These are phyloP conservation scores for Populus tomentosa DNA, from an alignment of 441 rosid species.

Conservation along the genomic window DNA sequence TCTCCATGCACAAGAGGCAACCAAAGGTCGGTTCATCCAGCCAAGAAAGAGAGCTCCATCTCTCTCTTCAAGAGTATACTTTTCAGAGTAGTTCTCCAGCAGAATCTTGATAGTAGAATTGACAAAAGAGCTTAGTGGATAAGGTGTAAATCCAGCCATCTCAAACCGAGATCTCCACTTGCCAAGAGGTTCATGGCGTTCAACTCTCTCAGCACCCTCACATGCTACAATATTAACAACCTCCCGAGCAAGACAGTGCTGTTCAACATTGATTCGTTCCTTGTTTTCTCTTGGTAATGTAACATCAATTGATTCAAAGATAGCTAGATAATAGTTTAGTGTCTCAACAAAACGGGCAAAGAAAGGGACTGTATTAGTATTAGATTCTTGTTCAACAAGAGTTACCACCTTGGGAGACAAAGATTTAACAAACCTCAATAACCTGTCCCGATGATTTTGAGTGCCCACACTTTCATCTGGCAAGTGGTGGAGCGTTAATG, in stretches of 20 bases:
- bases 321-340: constrained; percentile 58
- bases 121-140: constrained; percentile 62
- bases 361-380: constrained; percentile 81
- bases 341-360: constrained; percentile 62
- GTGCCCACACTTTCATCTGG: constrained; percentile 86
- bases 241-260: constrained; percentile 94
- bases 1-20: constrained; percentile 84
- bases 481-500: constrained; percentile 78
- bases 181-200: constrained; percentile 77
- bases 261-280: constrained; percentile 85
- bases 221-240: constrained; percentile 89
- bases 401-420: constrained; percentile 81
- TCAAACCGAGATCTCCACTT: constrained; percentile 79
- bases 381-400: constrained; percentile 86
- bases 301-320: constrained; percentile 77
- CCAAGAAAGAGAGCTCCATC: constrained; percentile 82
- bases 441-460: constrained; percentile 78
- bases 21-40: constrained; percentile 72
- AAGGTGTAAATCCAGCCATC: constrained; percentile 86
- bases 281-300: constrained; percentile 73
- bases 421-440: constrained; percentile 69
- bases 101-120: constrained; percentile 68
- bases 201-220: constrained; percentile 87
- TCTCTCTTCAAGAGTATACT: constrained; percentile 70
- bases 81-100: constrained; percentile 53